Evolutionary conservation across 495 filamentous ascomycete genomes (phyloP).

Genomic region (Filosporella fistucella): DNA sequence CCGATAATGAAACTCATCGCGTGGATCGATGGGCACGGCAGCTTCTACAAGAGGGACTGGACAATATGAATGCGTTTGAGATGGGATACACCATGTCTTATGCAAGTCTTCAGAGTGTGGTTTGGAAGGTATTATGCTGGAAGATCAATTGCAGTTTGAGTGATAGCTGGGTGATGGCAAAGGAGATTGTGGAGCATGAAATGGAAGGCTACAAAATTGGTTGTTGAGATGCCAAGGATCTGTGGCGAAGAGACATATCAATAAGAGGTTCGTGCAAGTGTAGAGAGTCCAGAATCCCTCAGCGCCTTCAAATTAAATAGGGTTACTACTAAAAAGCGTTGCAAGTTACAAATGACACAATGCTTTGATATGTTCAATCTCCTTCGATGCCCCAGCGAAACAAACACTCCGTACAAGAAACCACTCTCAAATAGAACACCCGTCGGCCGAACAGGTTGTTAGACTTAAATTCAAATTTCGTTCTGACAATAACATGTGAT

Average conservation of each 20-base stretch:
- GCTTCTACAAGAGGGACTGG: constrained; percentile 13
- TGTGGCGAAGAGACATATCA: background rate
- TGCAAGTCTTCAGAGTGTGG: constrained; percentile 23
- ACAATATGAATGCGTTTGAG: constrained; percentile 24
- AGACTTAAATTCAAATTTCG: too few species aligned
- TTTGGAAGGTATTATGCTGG: constrained; percentile 20
- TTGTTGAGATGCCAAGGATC: background rate
- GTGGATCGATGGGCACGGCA: constrained; percentile 13
- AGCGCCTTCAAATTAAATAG: too few species aligned
- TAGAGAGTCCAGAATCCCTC: too few species aligned
- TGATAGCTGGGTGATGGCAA: constrained; percentile 17
- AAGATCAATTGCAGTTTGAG: constrained; percentile 8
- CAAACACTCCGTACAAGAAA: too few species aligned
- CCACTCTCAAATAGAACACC: too few species aligned
- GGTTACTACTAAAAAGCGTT: too few species aligned
- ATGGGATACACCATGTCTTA: constrained; percentile 18
- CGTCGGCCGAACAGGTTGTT: too few species aligned
- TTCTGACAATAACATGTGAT: too few species aligned
- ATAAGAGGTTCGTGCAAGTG: too few species aligned
- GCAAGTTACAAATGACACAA: too few species aligned
- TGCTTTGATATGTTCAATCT: too few species aligned
- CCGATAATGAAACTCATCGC: background rate
- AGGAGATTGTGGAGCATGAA: constrained; percentile 9
- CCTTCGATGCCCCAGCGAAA: too few species aligned
- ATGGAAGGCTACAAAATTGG: constrained; percentile 12